These are phyloP conservation scores for Wickerhamiella musiphila DNA, from an alignment of 805 yeast genomes.

Conservation along the genomic window DNA sequence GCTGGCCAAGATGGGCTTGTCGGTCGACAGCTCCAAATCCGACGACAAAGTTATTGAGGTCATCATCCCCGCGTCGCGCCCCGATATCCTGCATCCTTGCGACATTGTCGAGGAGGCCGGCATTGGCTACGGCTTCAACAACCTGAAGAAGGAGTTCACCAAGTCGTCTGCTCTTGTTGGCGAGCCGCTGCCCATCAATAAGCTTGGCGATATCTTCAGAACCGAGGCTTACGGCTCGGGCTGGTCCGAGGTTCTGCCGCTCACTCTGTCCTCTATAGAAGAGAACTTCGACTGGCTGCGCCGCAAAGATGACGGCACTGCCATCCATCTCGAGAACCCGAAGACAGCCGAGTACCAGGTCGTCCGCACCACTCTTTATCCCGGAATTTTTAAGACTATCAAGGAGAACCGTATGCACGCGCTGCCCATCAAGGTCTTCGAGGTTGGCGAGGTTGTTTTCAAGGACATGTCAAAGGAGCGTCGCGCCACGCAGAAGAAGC, in stretches of 20 bases:
- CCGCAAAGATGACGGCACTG: conserved; percentile 45
- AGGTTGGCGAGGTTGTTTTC: conserved; percentile 85
- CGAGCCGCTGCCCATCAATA: conserved; percentile 77
- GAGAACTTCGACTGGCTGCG: conserved; percentile 86
- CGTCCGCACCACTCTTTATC: conserved; percentile 84
- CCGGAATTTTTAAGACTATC: conserved; percentile 88
- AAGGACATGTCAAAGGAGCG: conserved; percentile 69
- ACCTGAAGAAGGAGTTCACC: conserved; percentile 64
- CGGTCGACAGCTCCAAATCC: conserved; percentile 34
- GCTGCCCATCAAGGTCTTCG: conserved; percentile 87
- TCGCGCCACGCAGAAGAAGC: conserved; percentile 79
- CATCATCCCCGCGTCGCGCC: conserved; percentile 78
- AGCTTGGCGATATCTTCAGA: conserved; percentile 79
- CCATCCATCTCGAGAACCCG: conserved; percentile 87
- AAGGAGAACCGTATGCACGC: conserved; percentile 93
- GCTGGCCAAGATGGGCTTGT: conserved; percentile 66
- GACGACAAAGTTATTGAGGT: conserved; percentile 42
- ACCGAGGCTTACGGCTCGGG: conserved; percentile 85
- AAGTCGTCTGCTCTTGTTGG: conserved; percentile 64
- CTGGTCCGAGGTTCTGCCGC: conserved; percentile 89
- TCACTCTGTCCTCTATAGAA: conserved; percentile 89
- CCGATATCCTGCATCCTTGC: conserved; percentile 91
- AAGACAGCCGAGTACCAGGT: conserved; percentile 95
- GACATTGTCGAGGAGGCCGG: conserved; percentile 99
- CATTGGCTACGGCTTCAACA: conserved; percentile 86